A percentile compares a stretch with the other conserved stretches of the same genome.
phyloP scores from a whole-genome alignment of 768 basidiomycete genomes.

The Lactarius sp. region DNA sequence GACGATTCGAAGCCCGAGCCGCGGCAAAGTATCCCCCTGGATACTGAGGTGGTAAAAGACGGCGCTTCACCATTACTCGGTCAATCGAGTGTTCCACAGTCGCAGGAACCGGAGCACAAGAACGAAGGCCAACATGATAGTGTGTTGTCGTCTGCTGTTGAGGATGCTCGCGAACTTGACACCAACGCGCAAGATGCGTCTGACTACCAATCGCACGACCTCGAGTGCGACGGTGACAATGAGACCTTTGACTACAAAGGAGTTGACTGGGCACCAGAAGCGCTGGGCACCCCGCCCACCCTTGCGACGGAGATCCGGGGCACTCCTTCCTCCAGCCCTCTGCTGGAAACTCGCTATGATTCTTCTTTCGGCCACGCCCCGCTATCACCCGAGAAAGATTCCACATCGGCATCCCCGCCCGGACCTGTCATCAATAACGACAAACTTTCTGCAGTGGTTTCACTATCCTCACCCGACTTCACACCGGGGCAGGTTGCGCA shows the following conservation, averaged over 20 bases:
- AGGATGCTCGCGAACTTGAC: neutral
- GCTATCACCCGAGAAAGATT: neutral
- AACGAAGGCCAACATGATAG: neutral
- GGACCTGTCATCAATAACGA: neutral
- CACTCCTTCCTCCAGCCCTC: neutral
- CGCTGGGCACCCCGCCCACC: neutral
- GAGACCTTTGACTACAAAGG: conserved; percentile 13
- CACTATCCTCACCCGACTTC: neutral
- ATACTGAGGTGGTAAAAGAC: neutral
- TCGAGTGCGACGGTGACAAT: neutral
- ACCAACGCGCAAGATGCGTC: neutral
- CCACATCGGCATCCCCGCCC: neutral
- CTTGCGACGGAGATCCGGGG: neutral
- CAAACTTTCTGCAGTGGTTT: neutral
- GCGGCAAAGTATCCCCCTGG: neutral
- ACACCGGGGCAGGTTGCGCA: neutral
- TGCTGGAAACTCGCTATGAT: neutral
- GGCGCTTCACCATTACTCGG: neutral
- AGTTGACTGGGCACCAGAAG: conserved; percentile 4
- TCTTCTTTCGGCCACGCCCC: neutral
- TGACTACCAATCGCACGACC: neutral
- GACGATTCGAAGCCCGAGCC: neutral
- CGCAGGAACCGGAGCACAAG: neutral
- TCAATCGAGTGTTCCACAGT: neutral
- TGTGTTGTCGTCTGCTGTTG: neutral